These are phyloP conservation scores for Phascolomyces articulosus DNA, from an alignment of 371 early-diverging fungal genomes.

Conservation along the genomic window DNA sequence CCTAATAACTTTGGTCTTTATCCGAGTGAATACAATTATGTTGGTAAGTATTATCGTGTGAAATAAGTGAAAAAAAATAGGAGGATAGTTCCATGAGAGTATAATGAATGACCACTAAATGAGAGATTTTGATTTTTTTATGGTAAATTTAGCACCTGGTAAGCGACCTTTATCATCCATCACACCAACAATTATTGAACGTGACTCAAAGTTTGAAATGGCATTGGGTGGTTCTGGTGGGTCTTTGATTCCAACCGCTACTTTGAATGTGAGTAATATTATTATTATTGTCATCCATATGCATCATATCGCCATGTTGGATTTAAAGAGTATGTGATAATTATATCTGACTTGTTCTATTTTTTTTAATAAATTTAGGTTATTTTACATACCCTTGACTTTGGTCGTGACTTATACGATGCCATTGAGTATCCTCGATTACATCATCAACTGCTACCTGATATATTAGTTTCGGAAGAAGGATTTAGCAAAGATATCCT, in stretches of 20 bases:
- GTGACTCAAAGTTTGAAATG: conserved; percentile 69
- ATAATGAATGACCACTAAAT: not conserved
- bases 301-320: too few relatives aligned
- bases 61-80: not conserved
- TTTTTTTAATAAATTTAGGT: too few relatives aligned
- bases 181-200: conserved; percentile 86
- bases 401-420: conserved; percentile 63
- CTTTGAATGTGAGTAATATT: conserved; percentile 61
- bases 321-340: not conserved
- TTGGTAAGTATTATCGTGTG: conserved; percentile 39
- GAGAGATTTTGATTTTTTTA: not conserved
- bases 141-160: conserved; percentile 55
- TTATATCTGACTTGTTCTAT: not conserved
- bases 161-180: conserved; percentile 95
- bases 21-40: conserved; percentile 85
- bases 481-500: conserved; percentile 19
- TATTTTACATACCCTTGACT: conserved; percentile 79
- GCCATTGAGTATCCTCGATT: conserved; percentile 85
- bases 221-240: conserved; percentile 97
- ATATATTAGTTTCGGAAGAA: conserved; percentile 52
- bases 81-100: not conserved
- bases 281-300: too few relatives aligned
- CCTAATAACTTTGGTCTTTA: conserved; percentile 86
- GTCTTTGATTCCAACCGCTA: conserved; percentile 88
- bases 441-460: conserved; percentile 94